Evolutionary conservation across 192 early-diverging fungal genomes (phyloP).

Genomic region (Rhizophagus clarus): DNA sequence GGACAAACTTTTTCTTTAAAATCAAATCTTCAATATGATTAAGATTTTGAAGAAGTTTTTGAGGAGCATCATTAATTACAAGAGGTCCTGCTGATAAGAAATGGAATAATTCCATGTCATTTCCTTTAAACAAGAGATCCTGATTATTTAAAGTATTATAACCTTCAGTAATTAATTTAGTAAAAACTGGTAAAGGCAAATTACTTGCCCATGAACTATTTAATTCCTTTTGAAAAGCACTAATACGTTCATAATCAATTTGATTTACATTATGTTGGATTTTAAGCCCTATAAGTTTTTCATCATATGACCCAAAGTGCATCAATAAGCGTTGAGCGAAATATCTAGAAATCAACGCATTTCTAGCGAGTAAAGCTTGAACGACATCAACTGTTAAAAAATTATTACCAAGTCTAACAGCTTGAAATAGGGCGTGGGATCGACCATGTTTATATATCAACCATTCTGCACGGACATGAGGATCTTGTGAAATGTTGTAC

Average conservation of each 20-base stretch:
- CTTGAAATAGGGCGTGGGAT: slow-evolving; percentile 7
- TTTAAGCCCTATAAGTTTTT: neutral
- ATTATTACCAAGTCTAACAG: neutral
- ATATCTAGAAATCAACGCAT: neutral
- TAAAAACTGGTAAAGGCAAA: neutral
- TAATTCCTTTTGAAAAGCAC: neutral
- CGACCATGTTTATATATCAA: neutral
- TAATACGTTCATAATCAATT: neutral
- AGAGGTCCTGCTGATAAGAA: neutral
- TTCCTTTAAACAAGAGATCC: neutral
- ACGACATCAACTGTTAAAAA: neutral
- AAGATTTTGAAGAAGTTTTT: neutral
- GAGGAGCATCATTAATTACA: neutral
- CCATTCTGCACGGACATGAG: neutral
- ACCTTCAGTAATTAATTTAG: neutral
- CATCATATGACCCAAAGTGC: neutral
- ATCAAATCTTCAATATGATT: neutral
- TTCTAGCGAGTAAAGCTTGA: neutral
- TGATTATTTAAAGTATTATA: neutral
- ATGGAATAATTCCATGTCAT: slow-evolving; percentile 18
- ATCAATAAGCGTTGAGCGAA: slow-evolving; percentile 8
- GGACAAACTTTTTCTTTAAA: neutral
- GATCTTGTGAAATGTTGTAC: neutral
- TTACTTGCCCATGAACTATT: neutral
- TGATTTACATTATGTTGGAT: neutral